Evolutionary conservation across 2,329 filamentous ascomycete genomes (phyloP).

Genomic region (Aspergillus amoenus): DNA sequence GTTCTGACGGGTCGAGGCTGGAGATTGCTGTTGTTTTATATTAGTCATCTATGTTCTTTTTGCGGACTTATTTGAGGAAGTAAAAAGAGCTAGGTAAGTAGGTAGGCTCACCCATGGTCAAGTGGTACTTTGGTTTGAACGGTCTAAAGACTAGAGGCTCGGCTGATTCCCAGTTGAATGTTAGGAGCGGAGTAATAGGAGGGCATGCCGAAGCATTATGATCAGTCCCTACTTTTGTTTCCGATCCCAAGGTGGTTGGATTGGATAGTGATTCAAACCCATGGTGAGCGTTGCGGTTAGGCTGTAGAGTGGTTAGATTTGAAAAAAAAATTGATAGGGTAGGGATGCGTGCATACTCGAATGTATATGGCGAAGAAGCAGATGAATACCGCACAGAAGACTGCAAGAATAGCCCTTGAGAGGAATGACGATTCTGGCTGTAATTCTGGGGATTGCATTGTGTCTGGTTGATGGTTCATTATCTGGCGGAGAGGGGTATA

Average conservation of each 20-base stretch:
- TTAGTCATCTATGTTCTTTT: neutral
- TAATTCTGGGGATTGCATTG: neutral
- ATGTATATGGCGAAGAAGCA: constrained; percentile 14
- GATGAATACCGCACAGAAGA: constrained; percentile 3
- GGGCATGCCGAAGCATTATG: constrained; percentile 20
- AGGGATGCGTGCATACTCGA: constrained; percentile 2
- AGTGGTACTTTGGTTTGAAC: constrained; percentile 61
- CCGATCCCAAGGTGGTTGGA: neutral
- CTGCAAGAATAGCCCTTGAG: neutral
- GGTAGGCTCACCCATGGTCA: constrained; percentile 58
- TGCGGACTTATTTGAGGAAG: constrained; percentile 9
- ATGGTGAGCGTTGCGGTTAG: neutral
- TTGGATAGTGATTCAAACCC: neutral
- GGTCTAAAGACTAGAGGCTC: constrained; percentile 56
- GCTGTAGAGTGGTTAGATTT: neutral
- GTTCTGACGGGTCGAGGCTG: constrained; percentile 52
- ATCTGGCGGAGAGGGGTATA: neutral
- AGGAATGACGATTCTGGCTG: neutral
- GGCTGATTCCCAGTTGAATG: constrained; percentile 53
- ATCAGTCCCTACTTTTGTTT: neutral
- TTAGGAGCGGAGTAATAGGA: constrained; percentile 41
- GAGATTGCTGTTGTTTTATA: constrained; percentile 48
- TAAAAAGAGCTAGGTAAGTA: neutral
- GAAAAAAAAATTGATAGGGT: neutral
- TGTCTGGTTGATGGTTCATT: neutral